phyloP scores from a whole-genome alignment of 371 early-diverging fungal genomes.

The Apophysomyces sp. region DNA sequence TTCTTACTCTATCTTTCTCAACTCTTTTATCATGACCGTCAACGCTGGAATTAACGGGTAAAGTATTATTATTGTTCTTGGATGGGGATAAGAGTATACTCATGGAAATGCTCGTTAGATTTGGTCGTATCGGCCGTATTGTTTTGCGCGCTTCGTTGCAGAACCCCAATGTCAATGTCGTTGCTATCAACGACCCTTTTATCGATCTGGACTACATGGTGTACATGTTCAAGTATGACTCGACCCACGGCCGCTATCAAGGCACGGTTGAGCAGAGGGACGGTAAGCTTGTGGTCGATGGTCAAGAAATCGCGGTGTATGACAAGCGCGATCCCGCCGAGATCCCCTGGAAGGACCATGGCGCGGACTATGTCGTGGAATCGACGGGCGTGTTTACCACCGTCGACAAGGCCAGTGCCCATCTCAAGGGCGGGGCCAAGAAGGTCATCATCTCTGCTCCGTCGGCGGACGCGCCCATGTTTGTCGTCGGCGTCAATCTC shows the following conservation, averaged over 20 bases:
- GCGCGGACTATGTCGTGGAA: constrained; percentile 97
- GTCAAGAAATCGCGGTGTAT: constrained; percentile 33
- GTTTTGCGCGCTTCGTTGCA: constrained; percentile 92
- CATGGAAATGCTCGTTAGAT: constrained; percentile 45
- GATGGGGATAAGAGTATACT: not conserved
- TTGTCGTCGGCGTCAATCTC: constrained; percentile 94
- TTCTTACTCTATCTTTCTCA: not conserved
- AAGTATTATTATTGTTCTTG: not conserved
- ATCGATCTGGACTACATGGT: constrained; percentile 95
- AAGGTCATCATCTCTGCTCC: constrained; percentile 99
- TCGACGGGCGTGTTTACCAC: constrained; percentile 99
- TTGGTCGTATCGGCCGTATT: constrained; percentile 99
- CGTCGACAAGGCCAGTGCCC: constrained; percentile 84
- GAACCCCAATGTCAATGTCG: constrained; percentile 81
- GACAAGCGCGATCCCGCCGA: constrained; percentile 60
- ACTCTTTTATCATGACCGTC: constrained; percentile 26
- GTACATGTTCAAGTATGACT: constrained; percentile 98
- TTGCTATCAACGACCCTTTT: constrained; percentile 99
- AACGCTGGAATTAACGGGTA: constrained; percentile 47
- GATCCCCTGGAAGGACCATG: constrained; percentile 91
- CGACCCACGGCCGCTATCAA: constrained; percentile 95
- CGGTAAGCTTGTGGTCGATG: constrained; percentile 84
- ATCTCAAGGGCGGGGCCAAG: constrained; percentile 95
- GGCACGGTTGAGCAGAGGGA: constrained; percentile 75
- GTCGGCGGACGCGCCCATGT: constrained; percentile 90